Evolutionary conservation across 805 yeast species (phyloP), one percentile per base, ranked within the genome.

Genomic region (Kazachstania africana): DNA sequence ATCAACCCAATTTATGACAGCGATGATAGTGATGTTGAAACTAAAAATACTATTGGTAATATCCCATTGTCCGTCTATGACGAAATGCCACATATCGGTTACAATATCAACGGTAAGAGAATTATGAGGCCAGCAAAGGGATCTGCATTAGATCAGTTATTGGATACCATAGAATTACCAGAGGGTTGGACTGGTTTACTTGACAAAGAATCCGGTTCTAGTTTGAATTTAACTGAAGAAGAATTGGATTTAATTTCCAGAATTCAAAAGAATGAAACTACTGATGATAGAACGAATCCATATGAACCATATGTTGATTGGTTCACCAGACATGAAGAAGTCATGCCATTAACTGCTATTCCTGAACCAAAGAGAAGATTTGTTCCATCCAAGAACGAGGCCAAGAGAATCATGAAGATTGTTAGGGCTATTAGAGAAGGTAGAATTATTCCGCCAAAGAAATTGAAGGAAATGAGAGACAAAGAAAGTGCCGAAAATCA

Each of bases 111-210:
- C 54, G 98, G 99, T 49, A 88, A 87, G 55, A 74, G 98, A 52
- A 87, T 91, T 51, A 88, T 91, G 97, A 75, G 99, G 57, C 99
- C 99, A 9, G 98, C 97, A 8, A 79, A 83, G 48, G 95, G 96
- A 10, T 75, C 93, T 36, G 98, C 97, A 1, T 68, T 91, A 42
- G 97, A 91, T 50, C 80, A 78, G 48, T 68, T 91, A 39, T 63
- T 91, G 42, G 98, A 88, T 50, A 66, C 76, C 19, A 91, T 91
- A 38, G 99, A 91, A 39, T 65, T 91, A 40, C 98, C 98, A 10
- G 93, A 83, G 59, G 98, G 98, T 16, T 91, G 97, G 97, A 91
- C 98, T 12, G 99, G 99, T 28, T 66, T 91, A 38, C 62, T 88
- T 38, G 97, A 91, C 57, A 79, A 82, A 48, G 70, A 76, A 48